Base-by-base conservation (phyloP, 495 filamentous ascomycete genomes). In the Friedmanniomyces simplex region DNA sequence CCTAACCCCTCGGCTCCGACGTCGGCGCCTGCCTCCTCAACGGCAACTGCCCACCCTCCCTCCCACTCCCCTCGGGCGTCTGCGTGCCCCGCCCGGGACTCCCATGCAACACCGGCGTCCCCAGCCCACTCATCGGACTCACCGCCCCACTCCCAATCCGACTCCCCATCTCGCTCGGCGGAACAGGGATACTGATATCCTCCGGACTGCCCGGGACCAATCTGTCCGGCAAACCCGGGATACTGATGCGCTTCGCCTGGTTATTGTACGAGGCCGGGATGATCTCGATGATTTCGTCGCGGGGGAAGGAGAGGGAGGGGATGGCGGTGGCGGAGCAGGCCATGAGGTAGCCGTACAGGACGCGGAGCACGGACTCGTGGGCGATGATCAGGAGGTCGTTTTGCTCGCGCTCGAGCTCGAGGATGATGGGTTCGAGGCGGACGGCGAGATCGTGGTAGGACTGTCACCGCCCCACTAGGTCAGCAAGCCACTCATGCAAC, bases 381-480 rank as follows among this genome's bases (percentile, higher is more conserved):
- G 94, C 94, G 68, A 99, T 96, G 61, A 99, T 96, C 28, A 99
- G 76, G 39, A 99, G 77, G 70, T 99, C 94, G 57, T 94, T 95
- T 67, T 96, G 87, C 69, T 99, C 93, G 34, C 94, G 86, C 71
- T 99, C 94, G 2, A 99, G 79, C 71, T 99, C 94, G 11, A 99
- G 80, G 69, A 99, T 99, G 59, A 99, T 93, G 10, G 94, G 94
- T 70, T 99, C 94, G n/a, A 97, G 82, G 21, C 94, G 87, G 55
- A 97, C 93, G 24, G 94, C 94, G 39, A 99, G 81, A 67, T 99
- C 93, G 70, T 99, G 93, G 69, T 99, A 99, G 22, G 91, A 97
- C 89, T 91, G 11, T 21, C 39, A 26, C 41, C 24, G 51, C 41
- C n/a, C n/a, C n/a, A n/a, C n/a, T n/a, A n/a, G 30, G 41, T 55